Percentiles rank a stretch among this genome's conserved stretches.
phyloP scores from a whole-genome alignment of 306 rosid species.

The Alnus glutinosa region DNA sequence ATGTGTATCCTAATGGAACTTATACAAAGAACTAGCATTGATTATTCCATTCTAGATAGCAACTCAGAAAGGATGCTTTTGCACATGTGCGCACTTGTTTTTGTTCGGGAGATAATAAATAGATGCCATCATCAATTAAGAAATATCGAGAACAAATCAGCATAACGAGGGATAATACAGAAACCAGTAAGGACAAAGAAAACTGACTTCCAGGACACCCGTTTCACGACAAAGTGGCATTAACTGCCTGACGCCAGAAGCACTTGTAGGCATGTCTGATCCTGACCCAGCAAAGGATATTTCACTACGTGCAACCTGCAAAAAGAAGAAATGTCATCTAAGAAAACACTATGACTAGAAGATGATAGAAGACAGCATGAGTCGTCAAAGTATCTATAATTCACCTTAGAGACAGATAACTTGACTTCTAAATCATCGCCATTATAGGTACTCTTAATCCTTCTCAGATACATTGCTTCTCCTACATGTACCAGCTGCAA shows the following conservation, averaged over 20 bases:
- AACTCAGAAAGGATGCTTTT: neutral
- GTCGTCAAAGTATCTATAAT: slow-evolving; percentile 30
- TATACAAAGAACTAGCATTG: neutral
- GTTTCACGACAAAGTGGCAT: slow-evolving; percentile 51
- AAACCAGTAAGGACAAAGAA: slow-evolving; percentile 13
- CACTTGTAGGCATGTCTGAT: slow-evolving; percentile 42
- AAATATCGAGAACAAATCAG: neutral
- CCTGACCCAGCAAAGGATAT: slow-evolving; percentile 50
- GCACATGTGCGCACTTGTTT: neutral
- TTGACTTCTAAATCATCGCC: slow-evolving; percentile 42
- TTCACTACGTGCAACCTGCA: slow-evolving; percentile 54
- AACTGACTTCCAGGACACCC: slow-evolving; percentile 31
- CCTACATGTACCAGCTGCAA: slow-evolving; percentile 65
- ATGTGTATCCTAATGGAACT: neutral
- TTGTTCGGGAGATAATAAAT: neutral
- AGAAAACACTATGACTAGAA: slow-evolving; percentile 21
- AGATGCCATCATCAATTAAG: neutral
- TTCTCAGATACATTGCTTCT: slow-evolving; percentile 54
- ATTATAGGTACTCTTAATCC: slow-evolving; percentile 39
- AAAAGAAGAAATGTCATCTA: slow-evolving; percentile 14
- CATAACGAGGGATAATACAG: neutral
- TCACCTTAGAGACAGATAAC: slow-evolving; percentile 55
- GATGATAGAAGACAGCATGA: slow-evolving; percentile 22
- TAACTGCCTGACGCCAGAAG: slow-evolving; percentile 42
- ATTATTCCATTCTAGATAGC: neutral